Evolutionary conservation across 78 protist species (phyloP), one percentile per base, ranked within the genome.

Genomic region (Goniomonas avonlea): DNA sequence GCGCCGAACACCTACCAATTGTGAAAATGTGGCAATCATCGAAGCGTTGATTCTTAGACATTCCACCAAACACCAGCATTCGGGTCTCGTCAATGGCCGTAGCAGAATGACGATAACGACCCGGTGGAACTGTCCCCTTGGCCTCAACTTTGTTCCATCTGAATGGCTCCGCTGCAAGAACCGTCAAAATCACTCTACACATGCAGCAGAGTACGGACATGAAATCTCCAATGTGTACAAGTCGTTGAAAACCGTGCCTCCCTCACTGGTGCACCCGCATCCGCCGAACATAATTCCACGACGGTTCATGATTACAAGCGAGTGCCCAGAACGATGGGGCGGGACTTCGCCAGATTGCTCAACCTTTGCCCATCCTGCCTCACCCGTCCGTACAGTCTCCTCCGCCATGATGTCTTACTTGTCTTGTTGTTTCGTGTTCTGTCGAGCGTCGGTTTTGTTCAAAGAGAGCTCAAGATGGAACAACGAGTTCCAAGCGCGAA

Each of bases 121-220:
- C 47, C 15, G 45, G 45, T 37, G 71, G 71, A 15, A 63, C 23
- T 31, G 17, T 37, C 37, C 45, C 50, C 17, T 63, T 43, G 5
- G 23, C 71, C 23, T 63, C 71, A 21, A 63, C 31, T 9, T 63
- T 63, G 35, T 11, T n/a, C 71, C 71, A 63, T 43, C n/a, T 63
- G n/a, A n/a, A n/a, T n/a, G n/a, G n/a, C n/a, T n/a, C n/a, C n/a
- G n/a, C n/a, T n/a, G n/a, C n/a, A n/a, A n/a, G n/a, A n/a, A n/a
- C n/a, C n/a, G n/a, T n/a, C n/a, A n/a, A n/a, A n/a, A n/a, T n/a
- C n/a, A n/a, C n/a, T n/a, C n/a, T n/a, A n/a, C n/a, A n/a, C n/a
- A n/a, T n/a, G n/a, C n/a, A n/a, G n/a, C n/a, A 11, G 32, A 0
- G 50, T 63, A 20, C 23, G 39, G 39, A 17, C 18, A 15, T 7